Percentiles rank a stretch among this genome's conserved stretches.
Conservation (phyloP, 1,284 basidiomycete species). For the Sphaerobolus stellatus region DNA sequence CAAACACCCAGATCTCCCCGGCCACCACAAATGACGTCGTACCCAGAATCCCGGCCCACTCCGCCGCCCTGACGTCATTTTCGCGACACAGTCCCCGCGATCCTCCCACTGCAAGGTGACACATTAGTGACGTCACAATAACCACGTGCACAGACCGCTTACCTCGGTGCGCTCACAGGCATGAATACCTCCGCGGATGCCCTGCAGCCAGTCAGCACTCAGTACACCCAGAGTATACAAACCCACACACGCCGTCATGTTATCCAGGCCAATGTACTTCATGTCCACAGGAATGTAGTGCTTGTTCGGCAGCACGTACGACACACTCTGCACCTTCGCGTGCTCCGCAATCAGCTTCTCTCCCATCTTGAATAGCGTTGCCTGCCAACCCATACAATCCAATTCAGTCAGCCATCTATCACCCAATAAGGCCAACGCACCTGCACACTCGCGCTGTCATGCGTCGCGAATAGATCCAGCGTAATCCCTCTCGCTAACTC, state of each 20-base stretch:
- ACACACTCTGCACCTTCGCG: slow-evolving; percentile 57
- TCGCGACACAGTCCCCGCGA: slow-evolving; percentile 47
- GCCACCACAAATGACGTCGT: background rate
- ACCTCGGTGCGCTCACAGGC: slow-evolving; percentile 79
- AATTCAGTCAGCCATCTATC: no score
- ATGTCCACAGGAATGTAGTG: slow-evolving; percentile 87
- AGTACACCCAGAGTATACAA: slow-evolving; percentile 3
- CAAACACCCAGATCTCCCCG: background rate
- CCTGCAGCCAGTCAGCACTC: slow-evolving; percentile 40
- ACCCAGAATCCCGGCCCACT: background rate
- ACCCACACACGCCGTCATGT: slow-evolving; percentile 46
- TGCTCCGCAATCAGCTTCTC: slow-evolving; percentile 71
- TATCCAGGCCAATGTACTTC: slow-evolving; percentile 59
- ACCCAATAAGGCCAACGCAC: slow-evolving; percentile 38
- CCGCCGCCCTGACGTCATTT: slow-evolving; percentile 26
- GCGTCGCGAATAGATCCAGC: slow-evolving; percentile 79
- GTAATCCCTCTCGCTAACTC: slow-evolving; percentile 64
- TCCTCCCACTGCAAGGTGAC: slow-evolving; percentile 40
- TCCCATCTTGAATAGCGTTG: slow-evolving; percentile 90
- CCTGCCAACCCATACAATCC: slow-evolving; percentile 44
- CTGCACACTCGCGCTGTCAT: slow-evolving; percentile 92
- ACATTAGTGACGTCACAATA: slow-evolving; percentile 21
- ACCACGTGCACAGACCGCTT: slow-evolving; percentile 20
- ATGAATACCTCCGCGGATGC: slow-evolving; percentile 79
- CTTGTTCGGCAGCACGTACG: slow-evolving; percentile 89